phyloP scores from a whole-genome alignment of 192 early-diverging fungal genomes.

The Coemansia sp. region DNA sequence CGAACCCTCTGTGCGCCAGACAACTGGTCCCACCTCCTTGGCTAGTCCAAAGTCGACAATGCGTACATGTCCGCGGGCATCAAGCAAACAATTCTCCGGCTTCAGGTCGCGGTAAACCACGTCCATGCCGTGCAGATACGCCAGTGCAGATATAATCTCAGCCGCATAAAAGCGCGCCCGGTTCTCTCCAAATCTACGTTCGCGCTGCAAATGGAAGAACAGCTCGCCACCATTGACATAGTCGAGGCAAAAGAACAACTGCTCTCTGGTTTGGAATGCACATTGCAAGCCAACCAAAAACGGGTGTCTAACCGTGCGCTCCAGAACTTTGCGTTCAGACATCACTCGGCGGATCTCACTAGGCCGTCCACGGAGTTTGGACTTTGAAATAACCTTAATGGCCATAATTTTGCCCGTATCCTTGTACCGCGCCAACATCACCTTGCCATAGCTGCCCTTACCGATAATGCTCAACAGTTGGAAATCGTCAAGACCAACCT shows the following conservation, averaged over 20 bases:
- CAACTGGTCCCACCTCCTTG: constrained; percentile 66
- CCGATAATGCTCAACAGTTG: constrained; percentile 72
- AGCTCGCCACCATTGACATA: constrained; percentile 77
- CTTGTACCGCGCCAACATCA: constrained; percentile 72
- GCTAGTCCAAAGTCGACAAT: constrained; percentile 88
- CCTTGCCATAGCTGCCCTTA: constrained; percentile 78
- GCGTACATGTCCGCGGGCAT: constrained; percentile 72
- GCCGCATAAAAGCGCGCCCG: constrained; percentile 60
- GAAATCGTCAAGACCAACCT: constrained; percentile 60
- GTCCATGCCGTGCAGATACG: constrained; percentile 58
- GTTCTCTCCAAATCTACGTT: constrained; percentile 61
- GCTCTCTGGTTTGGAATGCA: constrained; percentile 72
- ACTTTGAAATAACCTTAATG: constrained; percentile 74
- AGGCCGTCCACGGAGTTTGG: constrained; percentile 63
- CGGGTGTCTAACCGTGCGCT: constrained; percentile 53
- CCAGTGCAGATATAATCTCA: constrained; percentile 54
- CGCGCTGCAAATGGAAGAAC: constrained; percentile 69
- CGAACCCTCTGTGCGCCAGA: constrained; percentile 78
- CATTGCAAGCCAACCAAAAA: constrained; percentile 72
- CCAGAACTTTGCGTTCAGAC: constrained; percentile 66
- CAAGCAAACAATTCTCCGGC: constrained; percentile 69
- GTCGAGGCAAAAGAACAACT: constrained; percentile 72
- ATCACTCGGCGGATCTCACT: constrained; percentile 65
- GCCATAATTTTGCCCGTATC: constrained; percentile 66
- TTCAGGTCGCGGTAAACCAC: constrained; percentile 71